Evolutionary conservation across 2,329 filamentous ascomycete genomes (phyloP), one percentile per base, ranked within the genome.

Genomic region (Chaetomiaceae sp.): DNA sequence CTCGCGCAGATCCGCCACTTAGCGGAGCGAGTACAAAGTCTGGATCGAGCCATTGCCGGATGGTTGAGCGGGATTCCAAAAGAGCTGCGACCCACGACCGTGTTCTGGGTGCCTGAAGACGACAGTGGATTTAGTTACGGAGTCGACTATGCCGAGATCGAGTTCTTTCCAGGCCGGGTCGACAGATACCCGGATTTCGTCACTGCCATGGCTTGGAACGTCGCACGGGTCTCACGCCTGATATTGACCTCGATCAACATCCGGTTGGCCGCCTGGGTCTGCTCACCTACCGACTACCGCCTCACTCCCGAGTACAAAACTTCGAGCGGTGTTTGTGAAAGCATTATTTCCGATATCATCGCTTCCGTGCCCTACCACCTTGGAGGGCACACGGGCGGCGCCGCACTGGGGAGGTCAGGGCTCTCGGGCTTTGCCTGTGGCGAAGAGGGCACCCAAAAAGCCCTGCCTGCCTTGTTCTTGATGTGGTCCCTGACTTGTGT

Each of bases 241-340:
- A 73, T 81, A 47, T 69, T 83, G 19, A 74, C 76, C 1, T 75
- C 78, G 14, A 65, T 79, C 14, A 73, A 77, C 40, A 75, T 83
- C 19, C 77, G 81, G 10, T 79, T 79, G 57, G 72, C 76, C 6
- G 81, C 81, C 1, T 83, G 80, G 79, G 68, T 79, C 19, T 78
- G 76, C 64, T 68, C 74, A 4, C 80, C 81, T 0, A 72, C 78
- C 10, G 80, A 84, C 64, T 83, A 83, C 61, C 72, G 79, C 35
- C 82, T 78, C 1, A 82, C 79, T 3, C 73, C 79, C 17, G 79
- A 83, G 61, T 84, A 83, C 58, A 75, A 76, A 10, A 73, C 73
- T 1, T 74, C 77, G 7, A 73, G 74, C 14, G 67, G 73, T 20
- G 72, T 72, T 1, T 80, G 74, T 50, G 70, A 73, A 42, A 73